Percentiles rank a stretch among this genome's conserved stretches.
Conservation (phyloP, 306 rosid species). For the Begonia fuchsioides region DNA sequence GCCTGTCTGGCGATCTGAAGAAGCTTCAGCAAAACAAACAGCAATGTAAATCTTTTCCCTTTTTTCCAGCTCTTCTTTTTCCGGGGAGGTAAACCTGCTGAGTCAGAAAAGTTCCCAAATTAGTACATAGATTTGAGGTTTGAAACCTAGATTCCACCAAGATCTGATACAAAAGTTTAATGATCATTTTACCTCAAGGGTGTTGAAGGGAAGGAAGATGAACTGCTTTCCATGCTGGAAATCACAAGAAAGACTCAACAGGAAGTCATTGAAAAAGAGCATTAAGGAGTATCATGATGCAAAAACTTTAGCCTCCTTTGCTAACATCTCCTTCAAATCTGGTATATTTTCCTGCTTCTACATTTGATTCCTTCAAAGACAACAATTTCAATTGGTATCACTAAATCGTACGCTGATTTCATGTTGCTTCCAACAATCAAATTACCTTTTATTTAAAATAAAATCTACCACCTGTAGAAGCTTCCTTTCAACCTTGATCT, state of each 20-base stretch:
- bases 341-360: conserved; percentile 22
- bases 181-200: conserved; percentile 13
- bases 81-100: background rate
- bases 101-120: background rate
- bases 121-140: background rate
- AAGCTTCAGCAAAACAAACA: background rate
- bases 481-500: too few relatives aligned
- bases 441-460: too few relatives aligned
- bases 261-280: conserved; percentile 38
- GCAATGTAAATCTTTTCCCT: background rate
- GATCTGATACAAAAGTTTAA: conserved; percentile 1
- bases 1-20: background rate
- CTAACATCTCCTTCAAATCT: conserved; percentile 46
- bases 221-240: conserved; percentile 57
- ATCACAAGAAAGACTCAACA: conserved; percentile 27
- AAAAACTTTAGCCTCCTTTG: conserved; percentile 43
- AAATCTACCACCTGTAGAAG: too few relatives aligned
- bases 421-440: background rate
- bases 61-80: background rate
- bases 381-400: too few relatives aligned
- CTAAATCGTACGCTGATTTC: too few relatives aligned
- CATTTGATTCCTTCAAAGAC: background rate
- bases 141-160: background rate
- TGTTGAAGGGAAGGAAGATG: conserved; percentile 30
- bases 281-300: conserved; percentile 37